phyloP scores from a whole-genome alignment of 1,284 basidiomycete genomes.

The Moesziomyces globuligerus region DNA sequence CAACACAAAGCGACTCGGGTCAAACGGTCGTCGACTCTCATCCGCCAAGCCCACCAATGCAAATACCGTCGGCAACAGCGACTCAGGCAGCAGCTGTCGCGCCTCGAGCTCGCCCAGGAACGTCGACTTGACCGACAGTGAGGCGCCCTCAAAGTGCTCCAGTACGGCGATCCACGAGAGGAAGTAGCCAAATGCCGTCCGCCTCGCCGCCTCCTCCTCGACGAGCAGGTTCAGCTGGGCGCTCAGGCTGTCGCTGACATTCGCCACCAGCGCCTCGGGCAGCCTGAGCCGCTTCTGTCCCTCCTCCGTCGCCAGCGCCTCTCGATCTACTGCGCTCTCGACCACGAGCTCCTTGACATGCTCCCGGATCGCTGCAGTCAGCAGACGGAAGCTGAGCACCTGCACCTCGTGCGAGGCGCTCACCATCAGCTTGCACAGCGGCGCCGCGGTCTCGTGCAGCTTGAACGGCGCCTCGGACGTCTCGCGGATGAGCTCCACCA shows the following conservation, averaged over 20 bases:
- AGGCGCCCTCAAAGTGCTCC: constrained; percentile 87
- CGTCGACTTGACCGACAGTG: constrained; percentile 79
- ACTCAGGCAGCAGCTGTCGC: constrained; percentile 73
- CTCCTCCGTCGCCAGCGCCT: constrained; percentile 27
- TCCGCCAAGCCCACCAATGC: constrained; percentile 71
- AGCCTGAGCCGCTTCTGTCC: constrained; percentile 23
- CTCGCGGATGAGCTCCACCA: constrained; percentile 49
- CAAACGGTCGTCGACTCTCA: constrained; percentile 71
- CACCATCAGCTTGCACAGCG: constrained; percentile 39
- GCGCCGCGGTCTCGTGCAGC: constrained; percentile 14
- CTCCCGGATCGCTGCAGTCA: constrained; percentile 38
- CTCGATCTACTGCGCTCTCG: constrained; percentile 44
- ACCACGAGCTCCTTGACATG: constrained; percentile 59
- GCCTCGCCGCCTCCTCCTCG: constrained; percentile 31
- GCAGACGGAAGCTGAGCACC: constrained; percentile 43
- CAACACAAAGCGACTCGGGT: constrained; percentile 82
- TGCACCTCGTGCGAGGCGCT: constrained; percentile 49
- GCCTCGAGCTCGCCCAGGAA: constrained; percentile 87
- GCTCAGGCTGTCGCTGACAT: constrained; percentile 32
- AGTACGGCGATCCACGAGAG: constrained; percentile 89
- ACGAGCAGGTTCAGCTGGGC: constrained; percentile 27
- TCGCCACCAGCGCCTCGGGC: constrained; percentile 31
- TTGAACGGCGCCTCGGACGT: constrained; percentile 42
- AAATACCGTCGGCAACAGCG: constrained; percentile 81
- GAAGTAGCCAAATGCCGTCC: constrained; percentile 70